Conservation (phyloP, 2,329 filamentous ascomycete genomes). For the Dactylellina drechsleri region DNA sequence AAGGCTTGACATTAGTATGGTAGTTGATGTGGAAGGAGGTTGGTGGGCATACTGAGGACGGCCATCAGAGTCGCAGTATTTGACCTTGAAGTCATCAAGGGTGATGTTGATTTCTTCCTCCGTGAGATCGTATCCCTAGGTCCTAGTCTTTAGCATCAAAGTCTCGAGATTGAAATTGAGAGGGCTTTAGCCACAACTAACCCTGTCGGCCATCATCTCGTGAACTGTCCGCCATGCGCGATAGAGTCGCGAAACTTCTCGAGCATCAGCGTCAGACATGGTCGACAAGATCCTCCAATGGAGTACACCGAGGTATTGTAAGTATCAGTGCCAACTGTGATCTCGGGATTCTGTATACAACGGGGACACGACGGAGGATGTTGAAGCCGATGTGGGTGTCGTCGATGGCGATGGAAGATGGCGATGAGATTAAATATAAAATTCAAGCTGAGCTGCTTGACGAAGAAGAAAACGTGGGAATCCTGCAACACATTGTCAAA, state of each 20-base stretch:
- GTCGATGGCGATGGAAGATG: conserved; percentile 6
- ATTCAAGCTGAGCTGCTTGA: conserved; percentile 1
- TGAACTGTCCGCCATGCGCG: conserved; percentile 91
- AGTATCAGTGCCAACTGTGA: neutral
- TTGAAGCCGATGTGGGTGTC: conserved; percentile 3
- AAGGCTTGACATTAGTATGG: conserved; percentile 6
- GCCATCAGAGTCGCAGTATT: conserved; percentile 78
- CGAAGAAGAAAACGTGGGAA: neutral
- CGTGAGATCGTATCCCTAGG: conserved; percentile 88
- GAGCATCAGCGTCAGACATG: conserved; percentile 59
- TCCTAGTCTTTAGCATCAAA: conserved; percentile 34
- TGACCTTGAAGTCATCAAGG: conserved; percentile 79
- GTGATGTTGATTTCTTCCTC: conserved; percentile 89
- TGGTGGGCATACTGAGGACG: conserved; percentile 74
- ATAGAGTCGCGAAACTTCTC: conserved; percentile 77
- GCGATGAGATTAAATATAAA: conserved; percentile 6
- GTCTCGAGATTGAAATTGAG: conserved; percentile 46
- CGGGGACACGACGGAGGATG: neutral
- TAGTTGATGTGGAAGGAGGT: neutral
- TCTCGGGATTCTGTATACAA: neutral
- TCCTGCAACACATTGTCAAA: conserved; percentile 32
- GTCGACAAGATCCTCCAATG: conserved; percentile 29
- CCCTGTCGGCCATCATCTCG: conserved; percentile 92
- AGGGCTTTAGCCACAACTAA: conserved; percentile 65
- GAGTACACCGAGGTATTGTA: neutral